Conservation (phyloP, 495 filamentous ascomycete genomes). For the Neurospora sp. region DNA sequence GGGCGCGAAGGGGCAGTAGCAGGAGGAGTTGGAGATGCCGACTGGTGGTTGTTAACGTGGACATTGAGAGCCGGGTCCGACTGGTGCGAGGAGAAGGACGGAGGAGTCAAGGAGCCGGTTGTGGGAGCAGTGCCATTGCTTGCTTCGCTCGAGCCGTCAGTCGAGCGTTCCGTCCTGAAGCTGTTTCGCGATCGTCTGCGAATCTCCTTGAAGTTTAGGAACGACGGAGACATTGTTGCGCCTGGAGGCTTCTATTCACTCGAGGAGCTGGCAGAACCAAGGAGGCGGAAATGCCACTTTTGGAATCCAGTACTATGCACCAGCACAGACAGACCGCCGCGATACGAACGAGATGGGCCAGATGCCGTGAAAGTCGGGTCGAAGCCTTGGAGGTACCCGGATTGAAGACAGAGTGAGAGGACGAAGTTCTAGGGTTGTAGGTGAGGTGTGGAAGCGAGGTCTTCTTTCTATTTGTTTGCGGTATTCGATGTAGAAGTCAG, state of each 20-base stretch:
- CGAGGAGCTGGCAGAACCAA: not conserved
- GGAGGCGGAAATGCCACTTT: not conserved
- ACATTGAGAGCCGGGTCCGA: conserved; percentile 40
- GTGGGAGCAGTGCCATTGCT: conserved; percentile 35
- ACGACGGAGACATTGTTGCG: conserved; percentile 44
- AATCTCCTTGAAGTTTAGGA: conserved; percentile 61
- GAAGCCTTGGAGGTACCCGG: not conserved
- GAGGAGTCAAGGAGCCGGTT: conserved; percentile 36
- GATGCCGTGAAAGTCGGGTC: not conserved
- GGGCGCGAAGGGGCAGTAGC: conserved; percentile 23
- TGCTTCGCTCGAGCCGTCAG: conserved; percentile 41
- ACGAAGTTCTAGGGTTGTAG: not conserved
- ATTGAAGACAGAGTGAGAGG: not conserved
- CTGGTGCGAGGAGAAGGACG: conserved; percentile 29
- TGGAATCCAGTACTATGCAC: not conserved
- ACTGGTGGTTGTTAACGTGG: conserved; percentile 29
- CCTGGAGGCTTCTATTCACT: not conserved
- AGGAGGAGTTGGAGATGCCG: conserved; percentile 28
- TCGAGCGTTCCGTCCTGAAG: conserved; percentile 47
- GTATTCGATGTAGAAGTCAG: not conserved
- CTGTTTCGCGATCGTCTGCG: conserved; percentile 62
- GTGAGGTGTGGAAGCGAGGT: not conserved
- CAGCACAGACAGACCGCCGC: not conserved
- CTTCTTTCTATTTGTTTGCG: not conserved
- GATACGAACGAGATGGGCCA: not conserved